A percentile compares a stretch with the other conserved stretches of the same genome.
These are phyloP conservation scores for Teunomyces atbi DNA, from an alignment of 805 yeast species.

Conservation along the genomic window DNA sequence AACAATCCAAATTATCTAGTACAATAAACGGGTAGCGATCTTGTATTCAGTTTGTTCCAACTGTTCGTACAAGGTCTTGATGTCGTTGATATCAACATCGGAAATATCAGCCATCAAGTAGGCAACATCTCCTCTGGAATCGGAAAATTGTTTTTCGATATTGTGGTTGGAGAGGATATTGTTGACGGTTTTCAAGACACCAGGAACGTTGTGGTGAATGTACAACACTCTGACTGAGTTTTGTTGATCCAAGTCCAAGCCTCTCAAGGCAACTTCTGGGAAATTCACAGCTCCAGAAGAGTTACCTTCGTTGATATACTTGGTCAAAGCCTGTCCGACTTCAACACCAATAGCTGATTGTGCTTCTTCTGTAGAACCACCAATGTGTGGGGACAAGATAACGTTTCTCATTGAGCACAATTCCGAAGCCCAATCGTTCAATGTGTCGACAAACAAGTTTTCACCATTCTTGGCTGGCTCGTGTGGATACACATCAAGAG, in stretches of 20 bases:
- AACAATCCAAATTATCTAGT: constrained; percentile 41
- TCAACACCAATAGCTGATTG: constrained; percentile 97
- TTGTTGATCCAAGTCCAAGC: constrained; percentile 81
- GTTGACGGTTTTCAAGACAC: constrained; percentile 96
- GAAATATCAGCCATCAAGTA: constrained; percentile 97
- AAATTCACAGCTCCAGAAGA: constrained; percentile 95
- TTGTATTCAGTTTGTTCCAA: constrained; percentile 88
- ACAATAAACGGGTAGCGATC: constrained; percentile 85
- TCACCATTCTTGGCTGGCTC: constrained; percentile 98
- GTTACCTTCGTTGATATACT: constrained; percentile 93
- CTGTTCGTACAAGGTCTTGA: constrained; percentile 79
- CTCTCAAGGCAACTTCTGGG: constrained; percentile 95
- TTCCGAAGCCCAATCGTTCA: constrained; percentile 84
- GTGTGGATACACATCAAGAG: constrained; percentile 92
- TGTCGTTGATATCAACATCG: constrained; percentile 77
- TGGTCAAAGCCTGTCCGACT: constrained; percentile 81
- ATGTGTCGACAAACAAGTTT: constrained; percentile 63
- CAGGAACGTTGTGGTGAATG: constrained; percentile 97
- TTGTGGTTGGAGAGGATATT: constrained; percentile 92
- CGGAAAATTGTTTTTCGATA: constrained; percentile 98
- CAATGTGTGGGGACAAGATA: constrained; percentile 94
- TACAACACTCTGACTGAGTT: constrained; percentile 90
- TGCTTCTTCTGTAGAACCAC: constrained; percentile 99
- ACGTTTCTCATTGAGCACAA: constrained; percentile 80
- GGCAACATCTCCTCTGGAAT: constrained; percentile 93